Evolutionary conservation across 2,329 filamentous ascomycete species (phyloP), one percentile per base, ranked within the genome.

Genomic region (Plenodomus tracheiphilus): DNA sequence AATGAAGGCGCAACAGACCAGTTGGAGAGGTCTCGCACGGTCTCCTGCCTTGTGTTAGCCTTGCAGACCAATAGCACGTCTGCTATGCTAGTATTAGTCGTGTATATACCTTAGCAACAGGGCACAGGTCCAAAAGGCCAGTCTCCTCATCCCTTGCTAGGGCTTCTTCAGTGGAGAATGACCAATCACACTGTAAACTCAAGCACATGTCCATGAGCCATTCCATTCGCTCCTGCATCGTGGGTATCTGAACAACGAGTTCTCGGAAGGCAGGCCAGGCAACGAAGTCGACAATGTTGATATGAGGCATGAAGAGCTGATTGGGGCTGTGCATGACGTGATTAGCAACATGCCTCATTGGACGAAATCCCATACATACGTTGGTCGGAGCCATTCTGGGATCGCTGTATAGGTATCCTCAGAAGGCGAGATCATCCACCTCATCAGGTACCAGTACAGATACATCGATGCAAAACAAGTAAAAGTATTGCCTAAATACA

Each of bases 261-360:
- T 64, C 61, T 11, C 61, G 59, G 17, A 64, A 64, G 2, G 61
- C 61, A 8, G 61, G 61, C 61, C 61, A 64, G 13, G 53, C 41
- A 18, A 64, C 40, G 21, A 54, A 63, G 22, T 64, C 61, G 21
- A 63, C 43, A 13, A 58, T 58, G 15, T 35, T 60, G 44, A 61
- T 64, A 22, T 64, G 61, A 1, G 59, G 58, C 61, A 64, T 64
- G 28, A 64, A 62, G 3, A 64, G 47, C 13, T 64, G 61, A 20
- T 64, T 64, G 5, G 59, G 61, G 2, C 57, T 60, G 34, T 17
- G 42, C 3, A 15, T 19, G 13, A 28, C 5, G 28, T n/a, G 4
- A 28, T 39, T n/a, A 18, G 36, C 16, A 46, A 46, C 21, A 35
- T n/a, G 11, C 2, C 16, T 11, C 19, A 15, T 11, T 4, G 13